phyloP scores from a whole-genome alignment of 129 eudicot species.

The Pittosporum tobira region DNA sequence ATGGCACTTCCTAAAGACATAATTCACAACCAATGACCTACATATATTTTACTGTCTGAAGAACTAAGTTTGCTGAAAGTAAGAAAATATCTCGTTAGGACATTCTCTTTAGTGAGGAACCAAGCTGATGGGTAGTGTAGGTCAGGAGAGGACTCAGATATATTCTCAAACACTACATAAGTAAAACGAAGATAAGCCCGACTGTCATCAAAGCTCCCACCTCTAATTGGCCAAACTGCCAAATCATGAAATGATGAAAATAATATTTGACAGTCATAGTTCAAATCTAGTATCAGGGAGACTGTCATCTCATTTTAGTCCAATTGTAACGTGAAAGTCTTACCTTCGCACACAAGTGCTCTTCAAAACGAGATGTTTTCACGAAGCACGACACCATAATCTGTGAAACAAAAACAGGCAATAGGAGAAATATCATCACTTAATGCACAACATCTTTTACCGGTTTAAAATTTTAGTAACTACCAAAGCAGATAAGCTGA shows the following conservation, averaged over 20 bases:
- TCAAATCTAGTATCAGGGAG: neutral
- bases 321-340: neutral
- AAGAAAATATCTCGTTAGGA: neutral
- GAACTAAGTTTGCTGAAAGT: no score
- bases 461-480: neutral
- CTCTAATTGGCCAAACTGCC: neutral
- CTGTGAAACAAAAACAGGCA: constrained; percentile 22
- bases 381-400: constrained; percentile 75
- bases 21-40: no score
- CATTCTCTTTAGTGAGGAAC: neutral
- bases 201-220: neutral
- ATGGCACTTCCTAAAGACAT: no score
- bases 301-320: neutral
- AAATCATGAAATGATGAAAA: neutral
- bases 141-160: neutral
- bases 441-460: neutral
- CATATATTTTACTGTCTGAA: no score
- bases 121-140: neutral
- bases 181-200: neutral
- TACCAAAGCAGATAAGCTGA: constrained; percentile 6
- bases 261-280: neutral
- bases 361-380: constrained; percentile 71
- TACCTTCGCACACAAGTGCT: constrained; percentile 51
- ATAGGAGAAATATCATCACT: constrained; percentile 3
- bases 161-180: neutral